Evolutionary conservation across 257 asterid genomes (phyloP), one percentile per base, ranked within the genome.

Genomic region (Fraxinus americana): DNA sequence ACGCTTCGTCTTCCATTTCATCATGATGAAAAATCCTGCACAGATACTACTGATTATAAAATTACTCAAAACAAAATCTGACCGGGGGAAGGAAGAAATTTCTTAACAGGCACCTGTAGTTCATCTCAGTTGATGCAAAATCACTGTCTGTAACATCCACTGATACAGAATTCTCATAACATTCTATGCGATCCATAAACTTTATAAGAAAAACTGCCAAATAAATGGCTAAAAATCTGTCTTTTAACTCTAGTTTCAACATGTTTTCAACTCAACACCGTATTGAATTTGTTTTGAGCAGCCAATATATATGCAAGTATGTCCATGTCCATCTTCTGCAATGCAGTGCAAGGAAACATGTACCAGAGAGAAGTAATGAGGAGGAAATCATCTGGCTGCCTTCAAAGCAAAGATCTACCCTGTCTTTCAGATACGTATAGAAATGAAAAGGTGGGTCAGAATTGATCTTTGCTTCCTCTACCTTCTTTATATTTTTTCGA

Each of bases 381-480:
- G 81, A 76, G 86, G 83, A 74, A 77, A 79, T 57, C 80, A 29
- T 45, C 68, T 36, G 70, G 77, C 41, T 81, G 52, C 86, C 88
- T 87, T 87, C 78, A 74, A 87, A 84, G 90, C 88, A 82, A 87
- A 87, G 90, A 75, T 78, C 66, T 77, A 75, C 12, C 63, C 75
- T 73, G 70, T 61, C 45, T 66, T 72, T 19, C 23, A 70, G 50
- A 73, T 19, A n/a, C 14, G 19, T 70, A 67, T 32, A 70, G 41
- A 80, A 19, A 59, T 71, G 30, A 76, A 13, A 71, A 76, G 84
- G 81, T 76, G 70, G 81, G 84, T 71, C 74, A 17, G 17, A n/a
- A 75, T 35, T 59, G 48, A 78, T 74, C 43, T 25, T 43, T 23
- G 41, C 52, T 78, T 11, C 77, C 70, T 68, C 77, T 6, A 7